Percentiles rank a stretch among this genome's conserved stretches.
Conservation (phyloP, 139 green algal genomes). For the Chlamydomonas incerta region DNA sequence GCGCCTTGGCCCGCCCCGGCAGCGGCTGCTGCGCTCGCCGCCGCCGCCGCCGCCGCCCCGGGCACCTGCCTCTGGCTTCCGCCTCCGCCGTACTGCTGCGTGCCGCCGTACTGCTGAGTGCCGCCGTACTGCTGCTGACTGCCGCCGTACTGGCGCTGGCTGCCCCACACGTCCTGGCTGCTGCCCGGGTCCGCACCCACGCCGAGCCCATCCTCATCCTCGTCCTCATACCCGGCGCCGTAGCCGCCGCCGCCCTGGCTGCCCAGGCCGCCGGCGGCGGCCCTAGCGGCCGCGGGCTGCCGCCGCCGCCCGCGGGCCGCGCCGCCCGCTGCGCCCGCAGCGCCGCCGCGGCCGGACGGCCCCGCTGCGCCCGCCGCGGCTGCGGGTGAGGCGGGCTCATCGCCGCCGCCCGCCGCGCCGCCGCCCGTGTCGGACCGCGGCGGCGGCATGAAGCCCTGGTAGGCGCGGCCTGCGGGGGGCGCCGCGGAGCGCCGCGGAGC, state of each 20-base stretch:
- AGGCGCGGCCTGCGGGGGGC: constrained; percentile 1
- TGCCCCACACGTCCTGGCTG: neutral
- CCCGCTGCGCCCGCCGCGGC: neutral
- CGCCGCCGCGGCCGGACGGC: neutral
- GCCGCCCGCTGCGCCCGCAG: neutral
- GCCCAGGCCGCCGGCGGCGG: neutral
- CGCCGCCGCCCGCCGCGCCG: neutral
- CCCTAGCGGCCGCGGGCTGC: neutral
- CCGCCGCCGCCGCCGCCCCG: too few species aligned
- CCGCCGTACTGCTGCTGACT: too few species aligned
- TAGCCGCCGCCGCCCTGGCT: neutral
- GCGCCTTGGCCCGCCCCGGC: too few species aligned
- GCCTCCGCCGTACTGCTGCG: too few species aligned
- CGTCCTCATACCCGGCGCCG: too few species aligned
- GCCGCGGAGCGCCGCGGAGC: too few species aligned
- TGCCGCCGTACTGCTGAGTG: too few species aligned
- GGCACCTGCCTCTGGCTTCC: too few species aligned
- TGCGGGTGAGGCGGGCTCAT: too few species aligned
- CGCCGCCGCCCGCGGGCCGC: neutral
- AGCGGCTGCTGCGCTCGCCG: too few species aligned
- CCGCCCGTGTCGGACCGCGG: neutral
- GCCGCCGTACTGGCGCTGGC: neutral
- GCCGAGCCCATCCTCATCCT: neutral
- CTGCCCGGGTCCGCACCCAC: too few species aligned
- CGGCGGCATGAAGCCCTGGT: constrained; percentile 10